These are phyloP conservation scores for Apophysomyces variabilis DNA, from an alignment of 371 early-diverging fungal genomes.

Conservation along the genomic window DNA sequence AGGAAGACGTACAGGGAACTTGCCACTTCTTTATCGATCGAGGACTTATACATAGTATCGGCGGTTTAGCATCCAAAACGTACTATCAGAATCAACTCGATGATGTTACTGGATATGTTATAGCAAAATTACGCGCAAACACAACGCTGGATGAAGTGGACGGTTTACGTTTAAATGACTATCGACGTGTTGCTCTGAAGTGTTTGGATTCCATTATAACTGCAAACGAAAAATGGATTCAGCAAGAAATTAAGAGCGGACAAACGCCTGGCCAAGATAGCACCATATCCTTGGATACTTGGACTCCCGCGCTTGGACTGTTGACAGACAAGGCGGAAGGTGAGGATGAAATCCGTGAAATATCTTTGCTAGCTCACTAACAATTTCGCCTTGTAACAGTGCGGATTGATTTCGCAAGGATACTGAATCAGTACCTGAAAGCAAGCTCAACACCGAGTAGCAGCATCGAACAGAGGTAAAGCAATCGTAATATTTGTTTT, in stretches of 20 bases:
- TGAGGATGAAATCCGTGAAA: constrained; percentile 4
- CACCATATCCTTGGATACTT: constrained; percentile 21
- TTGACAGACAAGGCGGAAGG: constrained; percentile 44
- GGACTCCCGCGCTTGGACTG: constrained; percentile 53
- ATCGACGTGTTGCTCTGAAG: constrained; percentile 48
- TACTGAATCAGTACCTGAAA: constrained; percentile 26
- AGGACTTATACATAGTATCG: constrained; percentile 61
- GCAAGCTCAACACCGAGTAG: neutral
- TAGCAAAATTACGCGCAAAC: constrained; percentile 62
- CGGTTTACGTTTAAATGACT: constrained; percentile 45
- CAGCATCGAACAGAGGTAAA: constrained; percentile 28
- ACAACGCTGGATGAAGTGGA: constrained; percentile 43
- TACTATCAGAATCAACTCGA: constrained; percentile 85
- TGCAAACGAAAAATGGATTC: constrained; percentile 26
- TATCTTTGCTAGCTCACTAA: neutral
- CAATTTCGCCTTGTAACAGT: constrained; percentile 14
- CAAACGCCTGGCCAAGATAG: constrained; percentile 25
- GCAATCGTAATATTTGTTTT: constrained; percentile 4
- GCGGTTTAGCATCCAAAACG: constrained; percentile 77
- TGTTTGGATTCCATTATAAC: constrained; percentile 48
- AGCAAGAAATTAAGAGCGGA: constrained; percentile 16
- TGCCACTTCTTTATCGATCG: constrained; percentile 53
- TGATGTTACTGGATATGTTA: constrained; percentile 78
- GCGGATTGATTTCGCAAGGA: neutral
- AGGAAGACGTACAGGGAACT: constrained; percentile 17